Percentiles rank a stretch among this genome's conserved stretches.
These are phyloP conservation scores for Domatiomyces catenatus DNA, from an alignment of 2,329 filamentous ascomycete species.

Conservation along the genomic window DNA sequence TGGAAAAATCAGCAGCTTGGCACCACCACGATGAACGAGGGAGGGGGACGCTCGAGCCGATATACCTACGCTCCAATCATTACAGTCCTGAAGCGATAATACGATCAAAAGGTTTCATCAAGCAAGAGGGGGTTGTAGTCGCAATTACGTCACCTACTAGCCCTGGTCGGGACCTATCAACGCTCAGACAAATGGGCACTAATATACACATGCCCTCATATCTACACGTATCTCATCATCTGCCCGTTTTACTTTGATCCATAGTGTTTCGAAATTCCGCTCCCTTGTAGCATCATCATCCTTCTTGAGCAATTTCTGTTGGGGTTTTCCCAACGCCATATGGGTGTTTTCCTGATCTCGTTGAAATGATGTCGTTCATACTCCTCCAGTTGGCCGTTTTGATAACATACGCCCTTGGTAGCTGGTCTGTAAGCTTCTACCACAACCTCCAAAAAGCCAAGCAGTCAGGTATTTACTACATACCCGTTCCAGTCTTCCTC, in stretches of 20 bases:
- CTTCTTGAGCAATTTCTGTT: too few species aligned
- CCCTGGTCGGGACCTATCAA: neutral
- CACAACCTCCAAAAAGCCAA: constrained; percentile 17
- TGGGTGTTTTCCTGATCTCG: neutral
- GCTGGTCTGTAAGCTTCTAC: constrained; percentile 6
- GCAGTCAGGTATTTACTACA: constrained; percentile 19
- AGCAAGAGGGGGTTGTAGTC: neutral
- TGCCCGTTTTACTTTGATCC: too few species aligned
- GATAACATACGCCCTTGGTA: constrained; percentile 5
- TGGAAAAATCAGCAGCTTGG: neutral
- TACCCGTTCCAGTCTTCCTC: constrained; percentile 17
- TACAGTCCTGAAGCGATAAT: neutral
- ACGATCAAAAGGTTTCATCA: too few species aligned
- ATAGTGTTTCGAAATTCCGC: too few species aligned
- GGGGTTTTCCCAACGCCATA: too few species aligned
- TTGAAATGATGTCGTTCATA: constrained; percentile 8
- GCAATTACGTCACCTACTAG: neutral
- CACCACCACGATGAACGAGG: neutral
- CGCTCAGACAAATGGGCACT: neutral
- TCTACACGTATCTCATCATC: too few species aligned
- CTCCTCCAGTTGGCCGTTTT: constrained; percentile 2
- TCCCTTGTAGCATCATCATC: too few species aligned
- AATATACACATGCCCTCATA: too few species aligned
- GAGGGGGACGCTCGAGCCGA: neutral
- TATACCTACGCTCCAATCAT: neutral